These are phyloP conservation scores for Penicillium ochrochloron DNA, from an alignment of 495 filamentous ascomycete species.

Conservation along the genomic window DNA sequence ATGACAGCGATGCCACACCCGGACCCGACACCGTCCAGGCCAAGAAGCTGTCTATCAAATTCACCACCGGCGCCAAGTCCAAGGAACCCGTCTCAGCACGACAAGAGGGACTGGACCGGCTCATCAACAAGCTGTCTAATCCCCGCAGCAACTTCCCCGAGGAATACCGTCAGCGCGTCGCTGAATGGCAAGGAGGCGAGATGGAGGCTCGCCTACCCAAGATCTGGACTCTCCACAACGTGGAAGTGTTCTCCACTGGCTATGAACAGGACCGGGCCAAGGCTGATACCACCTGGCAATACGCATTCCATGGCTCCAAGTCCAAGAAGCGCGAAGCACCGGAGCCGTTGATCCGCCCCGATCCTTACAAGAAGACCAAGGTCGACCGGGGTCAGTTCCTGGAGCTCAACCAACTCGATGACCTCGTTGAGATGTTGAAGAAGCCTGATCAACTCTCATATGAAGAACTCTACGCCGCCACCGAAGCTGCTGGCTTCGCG, in stretches of 20 bases:
- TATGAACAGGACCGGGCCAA: slow-evolving; percentile 38
- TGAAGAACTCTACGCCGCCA: slow-evolving; percentile 57
- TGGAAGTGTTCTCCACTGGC: slow-evolving; percentile 48
- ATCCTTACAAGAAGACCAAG: slow-evolving; percentile 43
- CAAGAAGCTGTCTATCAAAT: not conserved
- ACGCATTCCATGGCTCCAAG: slow-evolving; percentile 39
- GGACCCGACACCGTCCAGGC: not conserved
- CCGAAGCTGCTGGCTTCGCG: slow-evolving; percentile 56
- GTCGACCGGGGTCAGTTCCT: slow-evolving; percentile 51
- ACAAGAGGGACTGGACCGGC: slow-evolving; percentile 18
- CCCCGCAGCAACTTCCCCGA: slow-evolving; percentile 32
- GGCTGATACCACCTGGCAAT: slow-evolving; percentile 38
- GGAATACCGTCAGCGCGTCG: slow-evolving; percentile 25
- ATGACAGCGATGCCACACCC: slow-evolving; percentile 15
- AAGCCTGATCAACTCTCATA: slow-evolving; percentile 41
- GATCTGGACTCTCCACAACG: slow-evolving; percentile 61
- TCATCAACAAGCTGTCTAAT: slow-evolving; percentile 37
- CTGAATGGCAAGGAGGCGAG: slow-evolving; percentile 30
- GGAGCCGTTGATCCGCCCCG: slow-evolving; percentile 52
- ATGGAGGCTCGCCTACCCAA: slow-evolving; percentile 63
- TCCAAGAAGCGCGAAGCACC: slow-evolving; percentile 49
- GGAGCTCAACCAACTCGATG: slow-evolving; percentile 40
- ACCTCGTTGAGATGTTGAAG: slow-evolving; percentile 40
- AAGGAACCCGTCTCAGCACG: not conserved
- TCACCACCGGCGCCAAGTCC: not conserved